Evolutionary conservation across 441 rosid genomes (phyloP), one percentile per base, ranked within the genome.

Genomic region (Dalechampia spathulata): DNA sequence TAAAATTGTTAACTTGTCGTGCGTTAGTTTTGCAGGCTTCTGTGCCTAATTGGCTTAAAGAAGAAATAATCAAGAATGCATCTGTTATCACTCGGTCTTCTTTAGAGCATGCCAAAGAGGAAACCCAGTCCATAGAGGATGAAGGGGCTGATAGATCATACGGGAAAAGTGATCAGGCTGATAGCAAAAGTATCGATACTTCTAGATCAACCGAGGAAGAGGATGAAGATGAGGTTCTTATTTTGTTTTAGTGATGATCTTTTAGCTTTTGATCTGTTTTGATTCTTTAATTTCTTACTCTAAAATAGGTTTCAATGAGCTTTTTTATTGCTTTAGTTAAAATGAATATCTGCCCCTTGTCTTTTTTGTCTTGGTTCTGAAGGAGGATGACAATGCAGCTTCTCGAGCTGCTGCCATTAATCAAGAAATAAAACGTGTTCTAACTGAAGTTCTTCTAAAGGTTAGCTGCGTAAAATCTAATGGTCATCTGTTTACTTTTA

Each of bases 41-140:
- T 64, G 91, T 94, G 49, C 99, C 99, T 68, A 84, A 82, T 70
- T 94, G 99, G 99, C 97, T 92, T 46, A 85, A 82, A 74, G 99
- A 89, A 67, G 97, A 92, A 75, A 76, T 92, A 55, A 75, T 83
- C 44, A 89, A 87, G 83, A 86, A 74, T 55, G 91, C 85, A 77
- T 78, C 86, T 37, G 72, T 79, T 52, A 72, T 80, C 67, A 65
- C 84, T 39, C 86, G 77, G 70, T 74, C 91, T 61, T 75, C 83
- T 53, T 46, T 72, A 16, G 88, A 77, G 55, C 70, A 72, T 72
- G 60, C 78, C 49, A 73, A 58, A 58, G 90, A 77, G 68, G 87
- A 75, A 75, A 61, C 68, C 57, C 72, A 74, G 22, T 77, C 81
- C 50, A 66, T 73, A 55, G 92, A 83, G 54, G 92, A 84, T 68